Base-by-base conservation (phyloP, 805 yeast genomes). In the Candida insectorum region DNA sequence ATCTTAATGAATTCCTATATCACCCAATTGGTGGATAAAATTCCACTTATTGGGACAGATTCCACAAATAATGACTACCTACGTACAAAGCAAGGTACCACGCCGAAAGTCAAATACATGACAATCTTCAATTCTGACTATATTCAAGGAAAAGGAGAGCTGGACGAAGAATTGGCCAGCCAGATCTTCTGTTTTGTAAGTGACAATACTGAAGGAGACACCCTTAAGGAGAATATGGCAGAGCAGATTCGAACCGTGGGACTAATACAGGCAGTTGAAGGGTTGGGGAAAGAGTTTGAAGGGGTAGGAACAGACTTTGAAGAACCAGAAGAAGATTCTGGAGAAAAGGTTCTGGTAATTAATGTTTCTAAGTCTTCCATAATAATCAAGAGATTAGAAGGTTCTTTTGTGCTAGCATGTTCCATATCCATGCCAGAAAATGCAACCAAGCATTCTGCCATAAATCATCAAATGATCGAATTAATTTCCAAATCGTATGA, bases 211-310 rank as follows among this genome's bases (percentile, higher is more conserved):
- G 42, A 34, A 6, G 34, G 35, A 3, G 38, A 34, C 14, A 34
- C 35, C 11, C 30, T 31, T 4, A 40, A 31, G 13, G 33, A 30
- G 4, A 40, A 33, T 28, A 39, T 33, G 26, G 39, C 44, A 9
- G 60, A 57, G 24, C 58, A 59, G 25, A 27, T 64, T 19, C 52
- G 58, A 19, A 36, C 56, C 2, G 41, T 66, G 7, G 71, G 72
- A 0, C 39, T 66, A 12, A 44, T 63, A 7, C 53, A 65, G 28
- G 71, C 71, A 3, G 50, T 63, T 3, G 52, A 49, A 27, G 53
- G 63, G 16, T 48, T 66, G 28, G 51, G 54, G 6, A 31, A 39
- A 4, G 57, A 50, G 21, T 62, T 65, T 35, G 24, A 31, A 8
- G 14, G 31, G 4, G 28, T 35, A 9, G 37, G 34, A 18, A n/a